These are phyloP conservation scores for Mycena sp. DNA, from an alignment of 1,284 basidiomycete genomes.

Conservation along the genomic window DNA sequence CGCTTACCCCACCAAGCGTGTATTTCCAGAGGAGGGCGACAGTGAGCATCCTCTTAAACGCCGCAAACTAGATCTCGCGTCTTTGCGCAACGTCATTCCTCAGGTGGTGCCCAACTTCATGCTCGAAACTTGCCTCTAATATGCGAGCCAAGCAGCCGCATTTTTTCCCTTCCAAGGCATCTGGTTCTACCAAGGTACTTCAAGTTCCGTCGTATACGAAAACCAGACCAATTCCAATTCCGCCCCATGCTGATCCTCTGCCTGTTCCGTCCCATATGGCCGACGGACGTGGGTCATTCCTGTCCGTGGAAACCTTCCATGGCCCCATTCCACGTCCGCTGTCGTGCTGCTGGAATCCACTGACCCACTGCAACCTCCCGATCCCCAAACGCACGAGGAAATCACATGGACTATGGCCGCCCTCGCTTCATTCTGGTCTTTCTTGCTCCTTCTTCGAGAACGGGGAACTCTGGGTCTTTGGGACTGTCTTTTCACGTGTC, in stretches of 20 bases:
- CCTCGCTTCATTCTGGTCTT: constrained; percentile 61
- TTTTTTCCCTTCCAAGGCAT: constrained; percentile 41
- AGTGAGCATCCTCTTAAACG: constrained; percentile 36
- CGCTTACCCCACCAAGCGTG: constrained; percentile 7
- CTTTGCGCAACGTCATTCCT: constrained; percentile 47
- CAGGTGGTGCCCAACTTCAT: constrained; percentile 40
- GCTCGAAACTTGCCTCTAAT: neutral
- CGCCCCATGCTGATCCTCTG: constrained; percentile 51
- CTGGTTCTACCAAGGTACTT: constrained; percentile 25
- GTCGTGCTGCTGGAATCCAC: constrained; percentile 44
- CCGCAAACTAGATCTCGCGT: constrained; percentile 38
- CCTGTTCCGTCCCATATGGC: constrained; percentile 45
- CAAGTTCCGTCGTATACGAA: constrained; percentile 41
- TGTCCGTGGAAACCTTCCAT: constrained; percentile 63
- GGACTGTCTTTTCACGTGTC: constrained; percentile 63
- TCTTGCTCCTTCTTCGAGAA: constrained; percentile 54
- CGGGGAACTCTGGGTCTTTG: constrained; percentile 55
- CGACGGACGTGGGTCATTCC: constrained; percentile 73
- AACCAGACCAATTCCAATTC: constrained; percentile 47
- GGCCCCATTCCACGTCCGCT: constrained; percentile 57
- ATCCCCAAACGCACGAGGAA: constrained; percentile 28
- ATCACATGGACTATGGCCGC: constrained; percentile 62
- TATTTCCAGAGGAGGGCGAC: constrained; percentile 1
- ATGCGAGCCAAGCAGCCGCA: constrained; percentile 46
- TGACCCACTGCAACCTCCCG: constrained; percentile 29